Evolutionary conservation across 331 rosid species (phyloP), one percentile per base, ranked within the genome.

Genomic region (Quercus lobata): DNA sequence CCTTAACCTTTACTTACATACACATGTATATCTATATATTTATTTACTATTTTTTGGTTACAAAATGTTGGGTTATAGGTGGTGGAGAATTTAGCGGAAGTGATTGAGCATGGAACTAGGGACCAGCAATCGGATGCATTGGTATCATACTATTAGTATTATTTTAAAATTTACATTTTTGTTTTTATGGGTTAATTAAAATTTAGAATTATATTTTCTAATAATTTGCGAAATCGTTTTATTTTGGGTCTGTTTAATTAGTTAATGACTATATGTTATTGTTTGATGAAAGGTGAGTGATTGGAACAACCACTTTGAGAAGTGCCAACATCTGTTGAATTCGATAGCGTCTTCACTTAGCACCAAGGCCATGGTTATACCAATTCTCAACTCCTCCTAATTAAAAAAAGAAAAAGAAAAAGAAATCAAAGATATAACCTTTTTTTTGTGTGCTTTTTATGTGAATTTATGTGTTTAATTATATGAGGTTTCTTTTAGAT

Each of bases 321-420:
- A 92, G 90, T 96, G 96, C 80, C 98, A 86, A 84, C 97, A 90
- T 71, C 86, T 96, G 77, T 76, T 96, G 56, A 93, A 93, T 85
- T 91, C 98, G 78, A 96, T 96, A 65, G 88, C 96, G 9, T 92
- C 87, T 49, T 89, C 97, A 44, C 80, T 95, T 73, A 85, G 86
- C 89, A 81, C 91, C 80, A 95, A 93, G 80, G 93, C 97, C 3
- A 84, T 95, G 99, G 99, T 95, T 89, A 29, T 29, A 29, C 32
- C 3, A 29, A 76, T 83, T 76, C 22, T 57, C 80, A 44, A 56
- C 32, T 29, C 32, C 71, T 72, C 68, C 76, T 12, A 71, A 70
- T 78, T 27, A 22, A 29, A 29, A 29, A 29, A 29, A 29, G 30
- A 29, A 29, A 29, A 29, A 29, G 30, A 29, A 29, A 29, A 29